A percentile compares a stretch with the other conserved stretches of the same genome.
Evolutionary conservation across 2,329 filamentous ascomycete genomes (phyloP).

Genomic region (Colletotrichum tanaceti): DNA sequence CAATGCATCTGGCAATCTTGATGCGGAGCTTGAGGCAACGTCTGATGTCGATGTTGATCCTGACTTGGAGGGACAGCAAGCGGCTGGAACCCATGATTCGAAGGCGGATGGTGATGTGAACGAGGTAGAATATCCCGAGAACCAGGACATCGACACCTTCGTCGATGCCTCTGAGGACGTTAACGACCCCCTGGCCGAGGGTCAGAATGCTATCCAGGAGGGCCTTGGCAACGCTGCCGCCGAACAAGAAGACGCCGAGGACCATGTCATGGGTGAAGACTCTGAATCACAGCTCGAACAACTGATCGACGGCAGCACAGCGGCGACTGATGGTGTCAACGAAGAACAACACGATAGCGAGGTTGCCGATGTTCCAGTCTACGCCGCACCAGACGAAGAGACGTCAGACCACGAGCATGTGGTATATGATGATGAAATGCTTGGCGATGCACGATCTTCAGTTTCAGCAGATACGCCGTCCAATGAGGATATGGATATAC

Average conservation of each 20-base stretch:
- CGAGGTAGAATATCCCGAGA: constrained; percentile 51
- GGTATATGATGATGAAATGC: constrained; percentile 30
- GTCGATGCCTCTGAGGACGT: constrained; percentile 35
- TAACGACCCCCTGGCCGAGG: constrained; percentile 11
- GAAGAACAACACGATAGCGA: neutral
- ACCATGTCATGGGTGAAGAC: constrained; percentile 16
- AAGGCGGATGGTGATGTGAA: constrained; percentile 41
- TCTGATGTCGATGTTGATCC: constrained; percentile 12
- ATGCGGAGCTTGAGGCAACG: neutral
- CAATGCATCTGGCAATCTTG: constrained; percentile 41
- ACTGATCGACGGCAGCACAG: constrained; percentile 3
- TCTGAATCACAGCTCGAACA: neutral
- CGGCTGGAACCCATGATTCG: constrained; percentile 13
- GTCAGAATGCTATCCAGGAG: constrained; percentile 14
- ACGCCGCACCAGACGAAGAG: constrained; percentile 23
- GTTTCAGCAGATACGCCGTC: constrained; percentile 29
- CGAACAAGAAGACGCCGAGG: constrained; percentile 2
- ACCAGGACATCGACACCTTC: constrained; percentile 51
- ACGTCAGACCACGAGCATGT: constrained; percentile 26
- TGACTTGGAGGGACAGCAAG: constrained; percentile 30
- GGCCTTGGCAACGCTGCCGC: constrained; percentile 20
- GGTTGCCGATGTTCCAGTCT: constrained; percentile 34
- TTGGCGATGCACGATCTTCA: constrained; percentile 31
- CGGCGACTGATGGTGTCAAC: neutral
- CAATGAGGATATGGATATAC: constrained; percentile 45